These are phyloP conservation scores for Tylopilus sp. DNA, from an alignment of 768 basidiomycete species.

Conservation along the genomic window DNA sequence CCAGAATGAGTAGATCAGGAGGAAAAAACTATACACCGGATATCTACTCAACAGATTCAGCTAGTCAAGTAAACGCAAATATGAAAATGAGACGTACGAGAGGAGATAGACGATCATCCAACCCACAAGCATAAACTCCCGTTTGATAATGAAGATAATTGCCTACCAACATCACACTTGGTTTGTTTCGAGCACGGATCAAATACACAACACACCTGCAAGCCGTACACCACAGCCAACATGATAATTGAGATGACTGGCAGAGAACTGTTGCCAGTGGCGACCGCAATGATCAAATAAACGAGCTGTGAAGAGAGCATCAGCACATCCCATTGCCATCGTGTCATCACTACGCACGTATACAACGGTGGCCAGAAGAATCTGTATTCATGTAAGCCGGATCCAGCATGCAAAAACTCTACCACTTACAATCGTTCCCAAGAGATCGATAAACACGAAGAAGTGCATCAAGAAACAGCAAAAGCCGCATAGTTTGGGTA, in stretches of 20 bases:
- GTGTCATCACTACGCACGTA: constrained; percentile 56
- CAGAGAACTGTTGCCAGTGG: constrained; percentile 64
- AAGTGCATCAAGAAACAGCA: no score
- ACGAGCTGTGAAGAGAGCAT: constrained; percentile 46
- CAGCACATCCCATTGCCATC: constrained; percentile 5
- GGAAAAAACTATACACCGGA: constrained; percentile 88
- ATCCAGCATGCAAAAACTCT: no score
- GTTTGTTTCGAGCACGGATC: neutral
- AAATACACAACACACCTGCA: constrained; percentile 56
- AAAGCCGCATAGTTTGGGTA: no score
- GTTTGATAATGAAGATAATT: constrained; percentile 91
- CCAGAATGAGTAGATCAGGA: constrained; percentile 97
- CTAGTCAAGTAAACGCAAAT: neutral
- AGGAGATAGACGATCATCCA: constrained; percentile 93
- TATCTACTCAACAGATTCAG: constrained; percentile 49
- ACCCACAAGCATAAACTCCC: constrained; percentile 97
- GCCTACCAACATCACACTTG: constrained; percentile 42
- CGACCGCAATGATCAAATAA: constrained; percentile 81
- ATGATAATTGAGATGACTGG: constrained; percentile 87
- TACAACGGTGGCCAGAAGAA: constrained; percentile 82
- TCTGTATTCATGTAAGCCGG: no score
- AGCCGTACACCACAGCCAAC: constrained; percentile 88
- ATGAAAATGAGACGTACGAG: constrained; percentile 55
- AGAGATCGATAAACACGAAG: no score
- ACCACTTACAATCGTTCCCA: no score